phyloP scores from a whole-genome alignment of 2,329 filamentous ascomycete species.

The Thelonectria olida region DNA sequence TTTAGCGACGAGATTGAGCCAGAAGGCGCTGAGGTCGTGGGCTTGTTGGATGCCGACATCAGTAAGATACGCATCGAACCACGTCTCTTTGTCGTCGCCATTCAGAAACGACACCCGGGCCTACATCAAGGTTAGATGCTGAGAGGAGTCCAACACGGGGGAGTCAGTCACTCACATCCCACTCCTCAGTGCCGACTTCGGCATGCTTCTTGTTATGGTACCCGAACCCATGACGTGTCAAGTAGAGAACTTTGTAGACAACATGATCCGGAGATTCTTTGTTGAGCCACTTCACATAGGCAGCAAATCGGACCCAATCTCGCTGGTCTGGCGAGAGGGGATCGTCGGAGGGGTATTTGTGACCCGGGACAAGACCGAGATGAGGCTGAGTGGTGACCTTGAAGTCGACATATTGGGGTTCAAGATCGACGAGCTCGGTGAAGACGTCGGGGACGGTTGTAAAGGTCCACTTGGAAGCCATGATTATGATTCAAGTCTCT shows the following conservation, averaged over 20 bases:
- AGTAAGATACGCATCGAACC: slow-evolving; percentile 60
- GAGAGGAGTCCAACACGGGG: rapidly evolving
- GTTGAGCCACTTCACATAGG: slow-evolving; percentile 59
- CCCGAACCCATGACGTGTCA: slow-evolving; percentile 68
- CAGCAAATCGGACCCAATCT: slow-evolving; percentile 62
- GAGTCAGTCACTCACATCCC: slow-evolving; percentile 54
- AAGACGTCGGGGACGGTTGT: slow-evolving; percentile 48
- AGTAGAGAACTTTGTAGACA: slow-evolving; percentile 62
- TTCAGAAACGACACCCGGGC: slow-evolving; percentile 50
- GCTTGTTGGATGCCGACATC: slow-evolving; percentile 63
- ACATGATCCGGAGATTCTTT: slow-evolving; percentile 50
- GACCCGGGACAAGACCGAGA: slow-evolving; percentile 62
- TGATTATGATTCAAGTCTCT: background rate
- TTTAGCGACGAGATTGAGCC: slow-evolving; percentile 53
- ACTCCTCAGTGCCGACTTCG: slow-evolving; percentile 65
- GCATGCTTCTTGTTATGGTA: slow-evolving; percentile 58
- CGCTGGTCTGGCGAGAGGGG: slow-evolving; percentile 42
- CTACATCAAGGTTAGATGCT: slow-evolving; percentile 25
- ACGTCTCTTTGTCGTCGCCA: slow-evolving; percentile 48
- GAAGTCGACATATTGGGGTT: slow-evolving; percentile 36
- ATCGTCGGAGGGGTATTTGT: slow-evolving; percentile 54
- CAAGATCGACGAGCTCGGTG: slow-evolving; percentile 50
- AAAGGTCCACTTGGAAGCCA: slow-evolving; percentile 37
- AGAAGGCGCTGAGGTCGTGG: slow-evolving; percentile 59
- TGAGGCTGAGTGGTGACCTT: slow-evolving; percentile 55